Evolutionary conservation across 2,329 filamentous ascomycete genomes (phyloP).

Genomic region (Scytalidium sp.): DNA sequence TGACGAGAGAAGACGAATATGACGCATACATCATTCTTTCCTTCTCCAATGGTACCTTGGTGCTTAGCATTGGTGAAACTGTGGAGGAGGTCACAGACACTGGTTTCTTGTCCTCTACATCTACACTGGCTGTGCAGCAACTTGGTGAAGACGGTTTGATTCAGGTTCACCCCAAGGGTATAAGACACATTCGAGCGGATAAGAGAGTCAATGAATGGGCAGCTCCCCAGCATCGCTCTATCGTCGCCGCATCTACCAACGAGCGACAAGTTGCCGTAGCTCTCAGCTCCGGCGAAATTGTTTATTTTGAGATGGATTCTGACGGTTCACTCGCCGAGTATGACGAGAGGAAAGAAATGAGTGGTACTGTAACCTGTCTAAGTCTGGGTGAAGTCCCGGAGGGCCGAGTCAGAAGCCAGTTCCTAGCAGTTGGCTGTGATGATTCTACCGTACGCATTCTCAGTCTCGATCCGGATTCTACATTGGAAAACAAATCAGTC

Average conservation of each 20-base stretch:
- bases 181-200: constrained; percentile 79
- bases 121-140: constrained; percentile 89
- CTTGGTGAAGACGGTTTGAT: constrained; percentile 90
- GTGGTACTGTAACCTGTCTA: constrained; percentile 90
- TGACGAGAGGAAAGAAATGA: constrained; percentile 92
- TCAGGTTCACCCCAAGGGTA: constrained; percentile 95
- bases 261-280: constrained; percentile 90
- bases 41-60: constrained; percentile 84
- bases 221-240: constrained; percentile 88
- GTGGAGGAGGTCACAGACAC: constrained; percentile 95
- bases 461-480: constrained; percentile 85
- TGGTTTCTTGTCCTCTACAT: constrained; percentile 83
- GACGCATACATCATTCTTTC: constrained; percentile 96
- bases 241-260: constrained; percentile 92
- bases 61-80: constrained; percentile 93
- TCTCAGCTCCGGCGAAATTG: constrained; percentile 91
- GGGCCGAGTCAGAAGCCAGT: constrained; percentile 84
- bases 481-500: constrained; percentile 88
- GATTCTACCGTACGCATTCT: constrained; percentile 94
- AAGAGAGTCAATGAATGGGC: constrained; percentile 88
- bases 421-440: constrained; percentile 93
- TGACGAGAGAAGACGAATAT: constrained; percentile 76
- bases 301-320: constrained; percentile 96
- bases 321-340: constrained; percentile 92
- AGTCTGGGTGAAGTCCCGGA: constrained; percentile 91